Evolutionary conservation across 805 yeast genomes (phyloP).

Genomic region (Candida quercuum): DNA sequence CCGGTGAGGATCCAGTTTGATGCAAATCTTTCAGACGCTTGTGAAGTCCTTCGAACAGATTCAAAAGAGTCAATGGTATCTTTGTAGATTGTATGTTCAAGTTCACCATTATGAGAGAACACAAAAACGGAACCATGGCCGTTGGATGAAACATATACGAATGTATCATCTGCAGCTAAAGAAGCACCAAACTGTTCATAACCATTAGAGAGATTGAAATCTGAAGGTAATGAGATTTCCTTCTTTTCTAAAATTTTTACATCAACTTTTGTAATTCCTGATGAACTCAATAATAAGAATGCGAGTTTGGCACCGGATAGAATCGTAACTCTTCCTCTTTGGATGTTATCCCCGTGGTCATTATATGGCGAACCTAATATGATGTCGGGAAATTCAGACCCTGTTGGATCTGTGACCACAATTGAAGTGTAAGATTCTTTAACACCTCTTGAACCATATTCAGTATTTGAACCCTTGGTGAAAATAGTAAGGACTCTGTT

Average conservation of each 20-base stretch:
- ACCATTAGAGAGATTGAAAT: slow-evolving; percentile 12
- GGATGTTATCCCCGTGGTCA: slow-evolving; percentile 28
- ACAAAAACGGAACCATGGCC: slow-evolving; percentile 34
- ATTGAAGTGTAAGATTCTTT: slow-evolving; percentile 38
- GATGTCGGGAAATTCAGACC: slow-evolving; percentile 36
- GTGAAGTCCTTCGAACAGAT: slow-evolving; percentile 9
- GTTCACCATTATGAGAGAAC: slow-evolving; percentile 19
- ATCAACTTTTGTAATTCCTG: slow-evolving; percentile 5
- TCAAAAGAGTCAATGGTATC: slow-evolving; percentile 22
- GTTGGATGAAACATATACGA: slow-evolving; percentile 31
- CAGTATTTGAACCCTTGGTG: slow-evolving; percentile 21
- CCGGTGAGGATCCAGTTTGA: slow-evolving; percentile 8
- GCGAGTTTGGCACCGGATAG: slow-evolving; percentile 26
- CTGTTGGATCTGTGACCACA: slow-evolving; percentile 28
- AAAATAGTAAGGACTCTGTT: slow-evolving; percentile 22
- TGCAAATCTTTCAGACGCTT: slow-evolving; percentile 15
- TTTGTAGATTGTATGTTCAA: slow-evolving; percentile 11
- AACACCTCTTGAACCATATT: slow-evolving; percentile 34
- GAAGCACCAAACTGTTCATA: slow-evolving; percentile 40
- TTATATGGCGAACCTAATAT: slow-evolving; percentile 39
- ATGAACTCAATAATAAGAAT: slow-evolving; percentile 3
- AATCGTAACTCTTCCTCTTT: slow-evolving; percentile 30
- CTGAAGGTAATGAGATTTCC: slow-evolving; percentile 14
- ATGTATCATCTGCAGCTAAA: slow-evolving; percentile 23
- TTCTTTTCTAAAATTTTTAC: slow-evolving; percentile 1